Conservation (phyloP, 257 asterid species). For the Ligustrum vulgare region DNA sequence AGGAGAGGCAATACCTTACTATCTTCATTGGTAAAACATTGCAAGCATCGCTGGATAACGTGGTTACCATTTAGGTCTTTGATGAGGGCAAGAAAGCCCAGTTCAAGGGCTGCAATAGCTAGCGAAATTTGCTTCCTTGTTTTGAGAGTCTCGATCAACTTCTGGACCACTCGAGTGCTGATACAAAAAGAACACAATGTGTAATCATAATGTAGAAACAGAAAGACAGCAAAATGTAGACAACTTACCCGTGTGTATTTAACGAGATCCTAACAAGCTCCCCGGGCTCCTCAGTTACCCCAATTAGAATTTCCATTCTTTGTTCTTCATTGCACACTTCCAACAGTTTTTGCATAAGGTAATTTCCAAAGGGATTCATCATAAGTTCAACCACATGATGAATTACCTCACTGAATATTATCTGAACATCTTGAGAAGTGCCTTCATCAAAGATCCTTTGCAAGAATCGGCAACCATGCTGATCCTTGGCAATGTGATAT, state of each 20-base stretch:
- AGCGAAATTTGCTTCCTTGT: slow-evolving; percentile 62
- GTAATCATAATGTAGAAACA: slow-evolving; percentile 5
- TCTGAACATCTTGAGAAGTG: slow-evolving; percentile 58
- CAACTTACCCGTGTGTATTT: slow-evolving; percentile 81
- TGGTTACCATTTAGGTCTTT: slow-evolving; percentile 89
- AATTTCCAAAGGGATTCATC: slow-evolving; percentile 94
- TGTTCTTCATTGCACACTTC: slow-evolving; percentile 92
- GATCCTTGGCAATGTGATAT: slow-evolving; percentile 73
- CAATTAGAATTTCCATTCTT: slow-evolving; percentile 64
- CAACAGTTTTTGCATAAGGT: slow-evolving; percentile 87
- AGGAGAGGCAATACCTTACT: slow-evolving; percentile 52
- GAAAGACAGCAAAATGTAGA: slow-evolving; percentile 9
- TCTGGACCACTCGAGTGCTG: slow-evolving; percentile 97
- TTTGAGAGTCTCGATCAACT: slow-evolving; percentile 84
- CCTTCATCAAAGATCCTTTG: slow-evolving; percentile 88
- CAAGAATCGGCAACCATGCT: slow-evolving; percentile 89
- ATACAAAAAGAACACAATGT: slow-evolving; percentile 21
- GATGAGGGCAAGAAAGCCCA: slow-evolving; percentile 80
- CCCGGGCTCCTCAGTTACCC: slow-evolving; percentile 72
- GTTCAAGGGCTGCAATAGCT: slow-evolving; percentile 77
- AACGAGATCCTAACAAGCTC: slow-evolving; percentile 79
- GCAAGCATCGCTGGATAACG: slow-evolving; percentile 86
- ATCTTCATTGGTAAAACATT: slow-evolving; percentile 69
- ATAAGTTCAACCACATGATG: slow-evolving; percentile 78
- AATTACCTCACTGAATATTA: slow-evolving; percentile 70